Conservation (phyloP, 2,329 filamentous ascomycete genomes). For the Penicillium sp. region DNA sequence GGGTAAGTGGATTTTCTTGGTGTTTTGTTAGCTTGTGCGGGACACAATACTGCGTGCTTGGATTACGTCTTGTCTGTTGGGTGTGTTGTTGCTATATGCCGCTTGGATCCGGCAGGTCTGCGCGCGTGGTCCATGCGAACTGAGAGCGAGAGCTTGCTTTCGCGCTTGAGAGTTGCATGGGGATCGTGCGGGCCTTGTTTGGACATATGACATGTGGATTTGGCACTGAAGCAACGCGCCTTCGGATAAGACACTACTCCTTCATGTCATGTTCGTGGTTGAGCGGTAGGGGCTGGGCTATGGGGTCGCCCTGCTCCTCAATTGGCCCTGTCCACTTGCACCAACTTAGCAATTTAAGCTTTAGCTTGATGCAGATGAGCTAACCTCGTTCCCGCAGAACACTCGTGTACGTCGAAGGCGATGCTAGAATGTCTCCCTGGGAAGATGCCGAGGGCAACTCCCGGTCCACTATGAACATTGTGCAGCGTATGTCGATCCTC, state of each 20-base stretch:
- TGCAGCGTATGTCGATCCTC: constrained; percentile 66
- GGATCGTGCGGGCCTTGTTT: background rate
- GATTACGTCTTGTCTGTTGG: background rate
- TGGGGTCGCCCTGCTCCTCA: background rate
- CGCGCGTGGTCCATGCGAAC: background rate
- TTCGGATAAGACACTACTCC: background rate
- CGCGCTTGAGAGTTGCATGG: background rate
- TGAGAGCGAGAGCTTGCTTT: background rate
- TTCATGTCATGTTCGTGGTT: background rate
- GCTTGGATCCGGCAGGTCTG: background rate
- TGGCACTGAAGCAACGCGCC: background rate
- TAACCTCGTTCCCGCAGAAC: constrained; percentile 52
- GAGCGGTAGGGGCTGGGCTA: too few relatives aligned
- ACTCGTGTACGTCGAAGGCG: constrained; percentile 78
- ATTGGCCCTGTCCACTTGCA: background rate
- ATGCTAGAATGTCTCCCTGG: constrained; percentile 67
- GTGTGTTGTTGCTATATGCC: background rate
- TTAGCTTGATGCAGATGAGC: background rate
- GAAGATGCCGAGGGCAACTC: constrained; percentile 69
- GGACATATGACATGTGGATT: background rate
- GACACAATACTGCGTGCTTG: background rate
- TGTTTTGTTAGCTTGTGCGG: background rate
- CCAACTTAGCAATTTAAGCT: background rate
- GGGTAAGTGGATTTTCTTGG: constrained; percentile 62
- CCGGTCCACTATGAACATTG: constrained; percentile 61